Evolutionary conservation across 169 alveolate genomes (phyloP), one percentile per base, ranked within the genome.

Genomic region (Eimeria mitis): DNA sequence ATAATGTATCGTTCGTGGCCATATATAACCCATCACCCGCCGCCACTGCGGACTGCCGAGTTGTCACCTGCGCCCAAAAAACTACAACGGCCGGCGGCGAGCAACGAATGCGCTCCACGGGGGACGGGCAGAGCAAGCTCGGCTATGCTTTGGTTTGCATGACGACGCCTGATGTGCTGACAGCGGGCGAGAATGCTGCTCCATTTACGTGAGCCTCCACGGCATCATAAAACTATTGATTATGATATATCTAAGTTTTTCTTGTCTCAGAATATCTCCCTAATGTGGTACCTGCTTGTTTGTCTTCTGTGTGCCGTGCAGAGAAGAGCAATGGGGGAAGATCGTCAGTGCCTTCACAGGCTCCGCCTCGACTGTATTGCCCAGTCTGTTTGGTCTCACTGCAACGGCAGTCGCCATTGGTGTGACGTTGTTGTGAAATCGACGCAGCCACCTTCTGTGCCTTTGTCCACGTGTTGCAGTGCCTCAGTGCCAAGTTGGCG

Each of bases 121-220:
- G 44, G 40, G 28, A 31, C 14, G 28, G 28, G 11, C 49, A n/a
- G 14, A 13, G 16, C 8, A 40, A 40, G 7, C 7, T 25, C 0
- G 87, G 61, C 87, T 44, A 44, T 28, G 63, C 87, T 11, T 44
- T 76, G 61, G 23, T 76, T 40, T 76, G 87, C 87, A 42, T 23
- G 63, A 76, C 59, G 42, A 44, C 61, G 87, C 87, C 61, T 25
- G 61, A 76, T 76, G 87, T 9, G 19, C 87, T 42, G 2, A 4
- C 13, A 31, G 42, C 44, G 25, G 25, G 34, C 73, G 21, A 31
- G 4, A 70, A 21, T 34, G n/a, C 44, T 19, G 87, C 42, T 42
- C 63, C 87, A 21, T 76, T 42, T 40, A 23, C 87, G 42, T 76
- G 40, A 44, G n/a, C n/a, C n/a, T n/a, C n/a, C n/a, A n/a, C n/a